Percentiles rank a stretch among this genome's conserved stretches.
These are phyloP conservation scores for Paramecium sonneborni DNA, from an alignment of 73 alveolate genomes.

Conservation along the genomic window DNA sequence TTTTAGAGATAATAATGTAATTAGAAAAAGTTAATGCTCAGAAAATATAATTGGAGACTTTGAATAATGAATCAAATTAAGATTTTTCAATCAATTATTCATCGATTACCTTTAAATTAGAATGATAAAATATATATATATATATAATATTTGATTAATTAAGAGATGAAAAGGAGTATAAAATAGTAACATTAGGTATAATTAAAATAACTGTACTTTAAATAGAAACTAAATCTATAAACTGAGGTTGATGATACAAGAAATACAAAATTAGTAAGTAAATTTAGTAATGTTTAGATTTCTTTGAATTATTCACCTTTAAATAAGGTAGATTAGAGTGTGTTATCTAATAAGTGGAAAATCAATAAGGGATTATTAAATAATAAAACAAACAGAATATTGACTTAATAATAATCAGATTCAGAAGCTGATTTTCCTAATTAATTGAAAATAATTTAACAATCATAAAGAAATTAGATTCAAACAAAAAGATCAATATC, in stretches of 20 bases:
- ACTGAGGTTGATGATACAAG: neutral
- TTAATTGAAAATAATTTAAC: neutral
- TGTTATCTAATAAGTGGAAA: neutral
- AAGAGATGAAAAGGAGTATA: neutral
- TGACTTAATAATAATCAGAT: neutral
- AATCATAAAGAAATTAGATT: neutral
- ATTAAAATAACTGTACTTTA: neutral
- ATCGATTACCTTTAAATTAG: neutral
- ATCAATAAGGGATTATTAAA: neutral
- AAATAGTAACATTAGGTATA: neutral
- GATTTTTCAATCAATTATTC: neutral
- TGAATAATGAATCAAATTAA: no score
- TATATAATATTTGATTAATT: neutral
- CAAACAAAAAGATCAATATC: slow-evolving; percentile 12
- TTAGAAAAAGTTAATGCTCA: neutral
- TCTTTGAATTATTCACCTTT: neutral
- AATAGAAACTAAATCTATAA: neutral
- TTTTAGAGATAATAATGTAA: neutral
- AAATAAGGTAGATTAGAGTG: neutral
- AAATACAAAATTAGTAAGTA: neutral
- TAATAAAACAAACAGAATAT: neutral
- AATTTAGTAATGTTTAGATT: neutral
- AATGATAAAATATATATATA: neutral
- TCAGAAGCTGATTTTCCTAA: neutral
- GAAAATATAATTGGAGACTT: no score